Conservation (phyloP, 2,329 filamentous ascomycete species). For the Chrysoporthe austroafricana region DNA sequence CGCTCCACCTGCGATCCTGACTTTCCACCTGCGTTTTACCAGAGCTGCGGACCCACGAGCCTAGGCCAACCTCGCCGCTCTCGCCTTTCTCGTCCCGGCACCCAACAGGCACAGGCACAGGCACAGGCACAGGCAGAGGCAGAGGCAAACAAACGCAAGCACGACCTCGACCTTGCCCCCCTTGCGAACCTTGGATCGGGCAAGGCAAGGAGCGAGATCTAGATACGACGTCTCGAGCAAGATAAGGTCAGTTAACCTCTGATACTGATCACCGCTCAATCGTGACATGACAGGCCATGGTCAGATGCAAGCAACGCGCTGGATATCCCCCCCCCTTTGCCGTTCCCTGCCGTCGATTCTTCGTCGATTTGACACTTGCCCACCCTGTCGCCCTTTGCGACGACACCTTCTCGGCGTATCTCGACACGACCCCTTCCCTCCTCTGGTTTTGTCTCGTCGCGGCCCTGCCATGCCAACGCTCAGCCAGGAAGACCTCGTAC, state of each 20-base stretch:
- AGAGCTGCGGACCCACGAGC: neutral
- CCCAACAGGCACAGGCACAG: neutral
- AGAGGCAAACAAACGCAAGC: neutral
- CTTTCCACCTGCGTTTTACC: slow-evolving; percentile 5
- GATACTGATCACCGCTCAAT: neutral
- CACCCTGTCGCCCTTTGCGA: neutral
- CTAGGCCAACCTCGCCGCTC: neutral
- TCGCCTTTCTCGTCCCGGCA: neutral
- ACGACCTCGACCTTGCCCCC: neutral
- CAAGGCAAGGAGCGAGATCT: slow-evolving; percentile 11
- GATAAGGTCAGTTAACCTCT: slow-evolving; percentile 5
- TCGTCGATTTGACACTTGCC: neutral
- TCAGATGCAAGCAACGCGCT: neutral
- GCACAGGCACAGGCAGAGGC: neutral
- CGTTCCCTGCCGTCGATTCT: neutral
- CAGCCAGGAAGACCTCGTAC: neutral
- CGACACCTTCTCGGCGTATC: neutral
- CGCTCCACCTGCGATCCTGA: neutral
- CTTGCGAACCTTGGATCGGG: neutral
- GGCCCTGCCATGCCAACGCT: neutral
- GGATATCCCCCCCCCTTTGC: neutral
- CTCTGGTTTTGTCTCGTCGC: neutral
- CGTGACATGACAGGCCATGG: slow-evolving; percentile 6
- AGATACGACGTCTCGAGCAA: slow-evolving; percentile 7
- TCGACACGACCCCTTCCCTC: neutral